Conservation (phyloP, 2,329 filamentous ascomycete genomes). For the Claviceps purpurea region DNA sequence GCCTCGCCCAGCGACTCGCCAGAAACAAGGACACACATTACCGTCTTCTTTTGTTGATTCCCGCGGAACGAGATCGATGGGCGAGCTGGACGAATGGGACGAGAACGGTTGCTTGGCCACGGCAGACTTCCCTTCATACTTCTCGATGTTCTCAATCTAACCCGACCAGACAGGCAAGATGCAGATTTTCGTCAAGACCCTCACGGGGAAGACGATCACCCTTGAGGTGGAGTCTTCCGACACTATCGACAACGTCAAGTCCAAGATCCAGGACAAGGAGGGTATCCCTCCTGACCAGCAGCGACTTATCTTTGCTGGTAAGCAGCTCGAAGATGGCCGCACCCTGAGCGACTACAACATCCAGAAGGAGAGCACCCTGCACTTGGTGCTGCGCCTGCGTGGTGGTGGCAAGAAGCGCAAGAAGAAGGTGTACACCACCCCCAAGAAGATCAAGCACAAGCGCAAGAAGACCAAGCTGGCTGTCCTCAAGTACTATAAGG, state of each 20-base stretch:
- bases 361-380: constrained; percentile 99
- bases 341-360: constrained; percentile 99
- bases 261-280: constrained; percentile 98
- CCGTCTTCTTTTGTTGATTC: background rate
- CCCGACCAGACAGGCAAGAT: constrained; percentile 46
- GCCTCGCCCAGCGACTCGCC: constrained; percentile 2
- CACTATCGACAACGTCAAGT: constrained; percentile 99
- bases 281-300: constrained; percentile 97
- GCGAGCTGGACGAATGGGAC: background rate
- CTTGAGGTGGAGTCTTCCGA: constrained; percentile 99
- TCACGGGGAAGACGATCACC: constrained; percentile 99
- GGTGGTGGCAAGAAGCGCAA: constrained; percentile 99
- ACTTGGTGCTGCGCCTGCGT: constrained; percentile 94
- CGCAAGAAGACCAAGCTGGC: constrained; percentile 99
- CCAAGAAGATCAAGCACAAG: constrained; percentile 99
- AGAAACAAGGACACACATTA: background rate
- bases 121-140: background rate
- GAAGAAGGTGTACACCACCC: constrained; percentile 99
- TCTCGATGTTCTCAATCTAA: constrained; percentile 21
- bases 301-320: constrained; percentile 98
- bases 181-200: constrained; percentile 70
- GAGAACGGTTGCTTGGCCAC: background rate
- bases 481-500: constrained; percentile 99
- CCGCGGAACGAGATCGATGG: background rate
- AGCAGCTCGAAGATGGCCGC: constrained; percentile 99